Evolutionary conservation across 2,329 filamentous ascomycete genomes (phyloP).

Genomic region (Ceratocystiopsis sp.): DNA sequence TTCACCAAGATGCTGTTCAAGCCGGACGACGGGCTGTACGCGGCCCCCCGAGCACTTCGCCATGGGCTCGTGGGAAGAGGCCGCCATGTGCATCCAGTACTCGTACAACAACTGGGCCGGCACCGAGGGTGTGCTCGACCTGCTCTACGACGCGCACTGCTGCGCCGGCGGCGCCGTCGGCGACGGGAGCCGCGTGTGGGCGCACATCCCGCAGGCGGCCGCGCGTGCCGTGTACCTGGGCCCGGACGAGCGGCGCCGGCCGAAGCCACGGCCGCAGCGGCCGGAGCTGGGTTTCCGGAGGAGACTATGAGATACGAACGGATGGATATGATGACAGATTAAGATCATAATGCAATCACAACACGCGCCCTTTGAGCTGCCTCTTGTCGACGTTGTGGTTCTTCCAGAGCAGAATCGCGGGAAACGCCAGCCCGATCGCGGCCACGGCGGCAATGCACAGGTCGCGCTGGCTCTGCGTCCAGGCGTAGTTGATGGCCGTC

Average conservation of each 20-base stretch:
- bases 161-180: constrained; percentile 2
- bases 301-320: too few species aligned
- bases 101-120: constrained; percentile 11
- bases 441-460: constrained; percentile 28
- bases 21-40: background rate
- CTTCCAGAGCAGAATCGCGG: constrained; percentile 3
- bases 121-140: constrained; percentile 10
- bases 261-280: too few species aligned
- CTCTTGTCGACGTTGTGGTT: background rate
- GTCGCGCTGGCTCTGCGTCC: constrained; percentile 29
- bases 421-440: constrained; percentile 10
- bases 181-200: background rate
- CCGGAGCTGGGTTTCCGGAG: too few species aligned
- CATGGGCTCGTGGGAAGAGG: constrained; percentile 7
- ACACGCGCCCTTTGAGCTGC: constrained; percentile 3
- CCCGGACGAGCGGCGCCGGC: too few species aligned
- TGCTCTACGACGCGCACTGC: constrained; percentile 9
- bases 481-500: constrained; percentile 37
- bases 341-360: too few species aligned
- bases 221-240: too few species aligned
- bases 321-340: too few species aligned
- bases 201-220: too few species aligned
- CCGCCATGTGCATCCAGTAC: constrained; percentile 8
- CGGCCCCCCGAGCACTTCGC: background rate
- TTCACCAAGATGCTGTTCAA: background rate